A percentile compares a stretch with the other conserved stretches of the same genome.
Evolutionary conservation across 129 eudicot species (phyloP).

Genomic region (Escallonia rubra): DNA sequence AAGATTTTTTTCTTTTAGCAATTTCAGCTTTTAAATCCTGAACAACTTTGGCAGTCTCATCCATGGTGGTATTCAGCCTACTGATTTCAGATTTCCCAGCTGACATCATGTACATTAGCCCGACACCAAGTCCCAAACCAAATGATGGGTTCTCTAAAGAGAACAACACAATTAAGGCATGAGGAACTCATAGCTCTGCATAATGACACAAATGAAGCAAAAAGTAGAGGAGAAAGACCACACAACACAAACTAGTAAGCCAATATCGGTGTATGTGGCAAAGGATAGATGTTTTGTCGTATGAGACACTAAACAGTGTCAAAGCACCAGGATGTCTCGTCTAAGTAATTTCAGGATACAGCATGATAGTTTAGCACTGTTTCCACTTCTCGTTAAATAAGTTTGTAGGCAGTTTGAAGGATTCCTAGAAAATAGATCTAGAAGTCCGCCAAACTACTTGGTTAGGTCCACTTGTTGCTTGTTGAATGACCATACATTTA

Average conservation of each 20-base stretch:
- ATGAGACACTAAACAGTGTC: background rate
- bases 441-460: no score
- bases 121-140: slow-evolving; percentile 76
- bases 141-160: slow-evolving; percentile 53
- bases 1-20: slow-evolving; percentile 38
- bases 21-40: slow-evolving; percentile 64
- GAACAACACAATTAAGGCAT: background rate
- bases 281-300: background rate
- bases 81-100: slow-evolving; percentile 67
- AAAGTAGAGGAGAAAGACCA: background rate
- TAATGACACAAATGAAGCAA: background rate
- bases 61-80: slow-evolving; percentile 52
- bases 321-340: background rate
- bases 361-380: no score
- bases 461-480: no score
- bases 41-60: slow-evolving; percentile 67
- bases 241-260: background rate
- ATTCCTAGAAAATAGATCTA: no score
- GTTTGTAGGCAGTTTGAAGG: background rate
- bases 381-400: background rate
- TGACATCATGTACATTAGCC: slow-evolving; percentile 85
- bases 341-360: background rate
- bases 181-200: background rate
- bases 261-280: background rate
- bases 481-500: no score